A percentile compares a stretch with the other conserved stretches of the same genome.
phyloP scores from a whole-genome alignment of 2,329 filamentous ascomycete genomes.

The Colletotrichum scovillei region DNA sequence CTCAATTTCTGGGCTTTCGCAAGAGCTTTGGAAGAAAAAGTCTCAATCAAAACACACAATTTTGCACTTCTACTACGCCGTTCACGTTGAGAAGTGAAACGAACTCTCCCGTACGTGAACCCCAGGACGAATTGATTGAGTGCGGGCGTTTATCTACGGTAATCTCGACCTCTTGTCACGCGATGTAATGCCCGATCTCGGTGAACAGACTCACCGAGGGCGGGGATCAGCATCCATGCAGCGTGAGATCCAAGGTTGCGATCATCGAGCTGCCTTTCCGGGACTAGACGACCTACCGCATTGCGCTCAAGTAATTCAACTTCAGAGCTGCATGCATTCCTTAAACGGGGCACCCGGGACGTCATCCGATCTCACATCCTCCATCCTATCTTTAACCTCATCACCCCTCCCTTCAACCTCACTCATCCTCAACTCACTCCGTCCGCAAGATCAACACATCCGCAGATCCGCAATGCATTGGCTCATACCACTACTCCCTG shows the following conservation, averaged over 20 bases:
- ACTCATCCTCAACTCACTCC: not conserved
- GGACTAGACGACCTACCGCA: constrained; percentile 16
- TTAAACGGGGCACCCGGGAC: constrained; percentile 17
- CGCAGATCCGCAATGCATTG: constrained; percentile 16
- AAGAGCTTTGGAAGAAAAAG: too few species aligned
- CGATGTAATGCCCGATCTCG: not conserved
- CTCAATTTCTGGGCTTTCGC: too few species aligned
- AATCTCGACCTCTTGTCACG: not conserved
- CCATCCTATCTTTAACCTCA: not conserved
- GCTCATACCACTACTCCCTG: constrained; percentile 14
- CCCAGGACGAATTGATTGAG: too few species aligned
- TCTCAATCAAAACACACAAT: too few species aligned
- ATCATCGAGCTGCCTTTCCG: constrained; percentile 27
- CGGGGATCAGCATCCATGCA: constrained; percentile 30
- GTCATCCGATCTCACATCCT: constrained; percentile 29
- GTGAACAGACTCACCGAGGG: constrained; percentile 10
- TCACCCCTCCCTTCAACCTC: not conserved
- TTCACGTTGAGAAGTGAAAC: too few species aligned
- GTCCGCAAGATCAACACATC: not conserved
- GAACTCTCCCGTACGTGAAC: too few species aligned
- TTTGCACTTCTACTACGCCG: too few species aligned
- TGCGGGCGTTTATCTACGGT: not conserved
- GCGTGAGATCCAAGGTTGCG: constrained; percentile 15
- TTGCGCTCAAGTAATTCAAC: not conserved
- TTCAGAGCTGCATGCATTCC: not conserved